A percentile compares a stretch with the other conserved stretches of the same genome.
Evolutionary conservation across 2,329 filamentous ascomycete species (phyloP).

Genomic region (Talaromyces sp.): DNA sequence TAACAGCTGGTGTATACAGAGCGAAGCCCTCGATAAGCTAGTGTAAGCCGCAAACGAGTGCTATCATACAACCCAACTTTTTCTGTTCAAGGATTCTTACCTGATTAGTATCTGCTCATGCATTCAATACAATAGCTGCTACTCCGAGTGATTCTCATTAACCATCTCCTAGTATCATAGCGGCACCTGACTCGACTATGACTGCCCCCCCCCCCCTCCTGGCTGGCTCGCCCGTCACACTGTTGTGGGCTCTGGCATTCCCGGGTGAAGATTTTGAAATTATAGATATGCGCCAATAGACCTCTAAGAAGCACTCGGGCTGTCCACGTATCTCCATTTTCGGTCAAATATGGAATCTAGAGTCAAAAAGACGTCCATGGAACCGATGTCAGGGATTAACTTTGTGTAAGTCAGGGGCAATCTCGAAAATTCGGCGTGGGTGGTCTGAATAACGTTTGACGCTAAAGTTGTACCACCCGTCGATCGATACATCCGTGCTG

Average conservation of each 20-base stretch:
- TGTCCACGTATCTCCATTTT: neutral
- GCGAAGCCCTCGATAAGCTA: neutral
- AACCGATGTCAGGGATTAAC: neutral
- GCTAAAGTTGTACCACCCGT: neutral
- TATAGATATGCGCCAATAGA: neutral
- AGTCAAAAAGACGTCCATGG: neutral
- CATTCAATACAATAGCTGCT: too few relatives aligned
- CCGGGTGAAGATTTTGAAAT: neutral
- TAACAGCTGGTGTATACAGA: neutral
- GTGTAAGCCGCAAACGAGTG: too few relatives aligned
- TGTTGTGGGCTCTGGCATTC: too few relatives aligned
- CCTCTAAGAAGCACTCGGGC: neutral
- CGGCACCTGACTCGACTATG: too few relatives aligned
- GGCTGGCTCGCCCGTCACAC: too few relatives aligned
- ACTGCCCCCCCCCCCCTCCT: too few relatives aligned
- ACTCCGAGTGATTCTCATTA: too few relatives aligned
- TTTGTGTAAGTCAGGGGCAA: neutral
- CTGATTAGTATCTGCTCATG: too few relatives aligned
- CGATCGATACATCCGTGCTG: neutral
- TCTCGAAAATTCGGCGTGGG: neutral
- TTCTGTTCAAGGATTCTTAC: too few relatives aligned
- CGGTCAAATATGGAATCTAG: neutral
- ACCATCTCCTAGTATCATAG: too few relatives aligned
- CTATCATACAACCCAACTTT: too few relatives aligned
- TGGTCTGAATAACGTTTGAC: conserved; percentile 3